Base-by-base conservation (phyloP, 805 yeast species). In the Cyberlindnera euphorbiiphila region DNA sequence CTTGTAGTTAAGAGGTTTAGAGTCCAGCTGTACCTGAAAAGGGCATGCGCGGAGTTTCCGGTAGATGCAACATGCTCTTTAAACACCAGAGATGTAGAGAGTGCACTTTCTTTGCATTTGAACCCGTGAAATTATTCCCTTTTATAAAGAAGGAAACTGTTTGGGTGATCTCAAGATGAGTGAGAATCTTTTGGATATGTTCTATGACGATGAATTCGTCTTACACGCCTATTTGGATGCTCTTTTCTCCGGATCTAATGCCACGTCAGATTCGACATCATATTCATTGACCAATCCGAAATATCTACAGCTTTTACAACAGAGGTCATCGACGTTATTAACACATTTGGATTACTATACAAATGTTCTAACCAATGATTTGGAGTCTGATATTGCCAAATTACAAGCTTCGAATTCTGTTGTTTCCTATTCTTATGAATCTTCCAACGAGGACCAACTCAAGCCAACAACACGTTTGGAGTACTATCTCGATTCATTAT, bases 211-310 rank as follows among this genome's bases (percentile, higher is more conserved):
- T 15, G 75, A 72, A 18, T 82, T 81, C 52, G 75, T 72, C 13
- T 83, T 87, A 1, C 72, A 75, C 37, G 75, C 74, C 27, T 83
- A 73, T 49, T 69, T 83, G 14, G 85, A 83, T 53, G 78, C 83
- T 3, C 59, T 82, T 12, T 69, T 77, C 42, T 36, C 49, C 27
- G 23, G 36, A 25, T 18, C 64, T 16, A 17, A 25, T 12, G 20
- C 34, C 36, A 39, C 36, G 23, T 18, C 37, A 25, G 37, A 38
- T 12, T 25, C 25, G 13, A 25, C 25, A 18, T 4, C 72, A 32
- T 59, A 69, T 44, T n/a, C 38, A 5, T 25, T 43, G 15, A 40
- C 43, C 4, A 39, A 37, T 13, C 34, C 50, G 4, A 63, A 65
- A 41, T 59, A 69, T 15, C 33, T 45, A 51, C 64, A 39, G 11